Percentiles rank a stretch among this genome's conserved stretches.
These are phyloP conservation scores for Botrytis squamosa DNA, from an alignment of 2,329 filamentous ascomycete species.

Conservation along the genomic window DNA sequence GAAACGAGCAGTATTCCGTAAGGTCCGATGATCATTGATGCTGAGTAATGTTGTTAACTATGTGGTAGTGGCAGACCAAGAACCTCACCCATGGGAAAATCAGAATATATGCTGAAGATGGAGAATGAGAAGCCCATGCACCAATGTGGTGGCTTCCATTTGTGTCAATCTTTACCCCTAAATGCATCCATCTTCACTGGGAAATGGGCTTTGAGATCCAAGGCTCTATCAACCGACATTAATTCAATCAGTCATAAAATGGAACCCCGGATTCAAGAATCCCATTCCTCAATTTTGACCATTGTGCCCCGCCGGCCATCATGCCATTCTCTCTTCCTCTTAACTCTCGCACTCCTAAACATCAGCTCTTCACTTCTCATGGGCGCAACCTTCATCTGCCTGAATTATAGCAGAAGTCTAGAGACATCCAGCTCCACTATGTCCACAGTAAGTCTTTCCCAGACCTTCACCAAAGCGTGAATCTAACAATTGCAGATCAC, in stretches of 20 bases:
- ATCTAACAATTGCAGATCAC: background rate
- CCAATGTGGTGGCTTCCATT: background rate
- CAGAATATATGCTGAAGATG: background rate
- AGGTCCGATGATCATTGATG: background rate
- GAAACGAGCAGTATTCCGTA: background rate
- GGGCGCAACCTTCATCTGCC: background rate
- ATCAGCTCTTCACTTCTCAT: constrained; percentile 10
- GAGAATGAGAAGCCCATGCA: background rate
- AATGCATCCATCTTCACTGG: background rate
- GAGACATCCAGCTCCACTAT: background rate
- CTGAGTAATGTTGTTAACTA: background rate
- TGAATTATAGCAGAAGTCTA: background rate
- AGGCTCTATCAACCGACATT: background rate
- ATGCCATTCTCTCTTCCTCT: background rate
- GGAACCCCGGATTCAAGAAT: background rate
- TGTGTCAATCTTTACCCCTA: background rate
- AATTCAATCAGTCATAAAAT: background rate
- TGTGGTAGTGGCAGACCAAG: background rate
- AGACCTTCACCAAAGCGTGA: background rate
- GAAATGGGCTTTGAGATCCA: background rate
- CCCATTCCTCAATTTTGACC: too few species aligned
- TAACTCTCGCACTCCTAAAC: background rate
- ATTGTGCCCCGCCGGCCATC: background rate
- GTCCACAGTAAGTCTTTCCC: background rate
- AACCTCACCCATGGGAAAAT: background rate